Evolutionary conservation across 129 eudicot species (phyloP).

Genomic region (Sambucus nigra): DNA sequence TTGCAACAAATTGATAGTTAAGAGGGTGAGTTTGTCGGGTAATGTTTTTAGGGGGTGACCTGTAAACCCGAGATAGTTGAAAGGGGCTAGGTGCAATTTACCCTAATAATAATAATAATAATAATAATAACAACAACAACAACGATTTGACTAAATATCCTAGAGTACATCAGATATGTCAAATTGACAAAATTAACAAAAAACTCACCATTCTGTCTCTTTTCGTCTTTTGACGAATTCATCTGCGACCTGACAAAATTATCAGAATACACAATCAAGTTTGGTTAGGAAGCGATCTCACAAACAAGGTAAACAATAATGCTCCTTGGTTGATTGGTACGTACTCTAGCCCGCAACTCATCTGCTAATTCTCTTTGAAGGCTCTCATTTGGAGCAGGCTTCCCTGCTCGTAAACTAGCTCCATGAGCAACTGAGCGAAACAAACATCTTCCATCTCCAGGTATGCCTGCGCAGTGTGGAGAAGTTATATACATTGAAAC

Average conservation of each 20-base stretch:
- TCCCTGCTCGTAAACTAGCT: slow-evolving; percentile 74
- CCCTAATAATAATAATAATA: too few relatives aligned
- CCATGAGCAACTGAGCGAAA: slow-evolving; percentile 98
- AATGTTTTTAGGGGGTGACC: too few relatives aligned
- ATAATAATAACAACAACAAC: too few relatives aligned
- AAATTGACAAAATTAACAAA: neutral
- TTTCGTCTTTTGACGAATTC: slow-evolving; percentile 79
- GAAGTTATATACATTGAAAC: slow-evolving; percentile 12
- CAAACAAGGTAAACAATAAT: neutral
- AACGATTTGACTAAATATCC: too few relatives aligned
- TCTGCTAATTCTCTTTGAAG: slow-evolving; percentile 84
- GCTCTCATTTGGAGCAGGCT: slow-evolving; percentile 80
- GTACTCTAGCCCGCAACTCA: slow-evolving; percentile 69
- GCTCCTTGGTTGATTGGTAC: slow-evolving; percentile 8
- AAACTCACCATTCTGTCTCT: slow-evolving; percentile 88
- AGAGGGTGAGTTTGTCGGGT: too few relatives aligned
- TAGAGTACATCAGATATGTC: too few relatives aligned
- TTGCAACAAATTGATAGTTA: too few relatives aligned
- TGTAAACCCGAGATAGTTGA: too few relatives aligned
- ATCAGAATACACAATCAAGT: slow-evolving; percentile 11
- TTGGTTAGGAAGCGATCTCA: slow-evolving; percentile 2
- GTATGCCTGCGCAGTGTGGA: slow-evolving; percentile 54
- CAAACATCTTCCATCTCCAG: slow-evolving; percentile 98
- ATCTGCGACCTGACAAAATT: slow-evolving; percentile 64
- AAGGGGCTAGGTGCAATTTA: too few relatives aligned